A percentile compares a stretch with the other conserved stretches of the same genome.
Evolutionary conservation across 176 grass and related monocot species (phyloP).

Genomic region (Echinochloa phyllopogon): DNA sequence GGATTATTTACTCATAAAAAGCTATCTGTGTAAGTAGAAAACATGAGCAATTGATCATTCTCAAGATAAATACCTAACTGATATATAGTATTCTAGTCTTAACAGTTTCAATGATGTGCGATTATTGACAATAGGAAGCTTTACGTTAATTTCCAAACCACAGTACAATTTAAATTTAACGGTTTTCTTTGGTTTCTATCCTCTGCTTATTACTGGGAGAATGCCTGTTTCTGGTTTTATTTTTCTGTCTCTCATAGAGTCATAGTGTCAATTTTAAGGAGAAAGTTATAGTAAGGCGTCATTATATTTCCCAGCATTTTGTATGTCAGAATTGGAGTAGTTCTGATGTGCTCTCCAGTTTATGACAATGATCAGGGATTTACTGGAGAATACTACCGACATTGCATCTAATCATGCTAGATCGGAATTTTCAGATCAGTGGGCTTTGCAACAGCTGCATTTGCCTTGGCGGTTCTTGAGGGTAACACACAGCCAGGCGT

Average conservation of each 20-base stretch:
- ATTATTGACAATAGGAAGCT: background rate
- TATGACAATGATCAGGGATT: background rate
- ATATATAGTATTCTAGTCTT: background rate
- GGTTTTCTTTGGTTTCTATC: background rate
- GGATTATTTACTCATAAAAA: constrained; percentile 72
- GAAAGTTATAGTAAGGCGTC: background rate
- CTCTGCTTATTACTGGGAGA: background rate
- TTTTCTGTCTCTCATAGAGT: background rate
- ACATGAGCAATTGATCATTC: constrained; percentile 10
- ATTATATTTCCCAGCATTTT: background rate
- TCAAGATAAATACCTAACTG: background rate
- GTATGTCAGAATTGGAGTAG: background rate
- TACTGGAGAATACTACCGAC: background rate
- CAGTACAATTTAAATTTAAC: background rate
- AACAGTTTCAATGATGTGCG: background rate
- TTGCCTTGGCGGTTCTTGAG: constrained; percentile 76
- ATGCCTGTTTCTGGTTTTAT: background rate
- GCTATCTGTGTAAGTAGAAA: constrained; percentile 61
- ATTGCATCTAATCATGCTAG: constrained; percentile 2
- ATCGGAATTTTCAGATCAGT: constrained; percentile 57
- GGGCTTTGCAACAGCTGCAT: constrained; percentile 57
- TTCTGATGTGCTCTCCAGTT: background rate
- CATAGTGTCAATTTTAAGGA: background rate
- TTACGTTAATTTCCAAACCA: background rate
- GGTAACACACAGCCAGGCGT: constrained; percentile 71